These are phyloP conservation scores for Lasiodiplodia hormozganensis DNA, from an alignment of 2,329 filamentous ascomycete genomes.

Conservation along the genomic window DNA sequence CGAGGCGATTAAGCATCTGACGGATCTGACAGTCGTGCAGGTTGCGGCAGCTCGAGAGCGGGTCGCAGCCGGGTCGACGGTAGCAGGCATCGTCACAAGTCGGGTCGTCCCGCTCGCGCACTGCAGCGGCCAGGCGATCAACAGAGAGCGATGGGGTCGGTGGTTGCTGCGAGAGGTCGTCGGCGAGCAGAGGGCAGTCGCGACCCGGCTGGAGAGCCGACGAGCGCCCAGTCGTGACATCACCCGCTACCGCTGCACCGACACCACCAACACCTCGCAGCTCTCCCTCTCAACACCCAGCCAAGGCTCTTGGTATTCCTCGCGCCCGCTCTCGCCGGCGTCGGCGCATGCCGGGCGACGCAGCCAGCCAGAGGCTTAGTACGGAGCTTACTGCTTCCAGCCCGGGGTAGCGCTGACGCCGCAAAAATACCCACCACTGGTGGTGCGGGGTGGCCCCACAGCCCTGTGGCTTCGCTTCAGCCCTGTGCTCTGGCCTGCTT, in stretches of 20 bases:
- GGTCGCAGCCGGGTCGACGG: not conserved
- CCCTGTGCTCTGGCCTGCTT: not conserved
- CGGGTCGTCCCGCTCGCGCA: slow-evolving; percentile 20
- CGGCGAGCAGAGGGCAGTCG: not conserved
- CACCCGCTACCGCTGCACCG: not conserved
- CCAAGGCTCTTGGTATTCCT: not conserved
- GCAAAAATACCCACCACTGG: slow-evolving; percentile 22
- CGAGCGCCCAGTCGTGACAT: not conserved
- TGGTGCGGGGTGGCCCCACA: slow-evolving; percentile 4
- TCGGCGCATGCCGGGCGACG: not conserved
- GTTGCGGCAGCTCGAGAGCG: not conserved
- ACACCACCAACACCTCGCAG: not conserved
- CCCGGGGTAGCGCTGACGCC: slow-evolving; percentile 17
- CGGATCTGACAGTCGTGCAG: slow-evolving; percentile 12
- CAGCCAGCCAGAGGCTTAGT: not conserved
- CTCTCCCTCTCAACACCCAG: not conserved
- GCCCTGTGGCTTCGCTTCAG: slow-evolving; percentile 18
- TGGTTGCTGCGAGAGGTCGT: not conserved
- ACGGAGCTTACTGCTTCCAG: not conserved
- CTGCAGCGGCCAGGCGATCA: not conserved
- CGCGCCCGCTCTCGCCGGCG: not conserved
- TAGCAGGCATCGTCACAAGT: not conserved
- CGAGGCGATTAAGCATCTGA: slow-evolving; percentile 16
- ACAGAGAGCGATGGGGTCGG: not conserved
- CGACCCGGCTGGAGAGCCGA: slow-evolving; percentile 25